Conservation (phyloP, 2,329 filamentous ascomycete genomes). For the Calonectria pteridis region DNA sequence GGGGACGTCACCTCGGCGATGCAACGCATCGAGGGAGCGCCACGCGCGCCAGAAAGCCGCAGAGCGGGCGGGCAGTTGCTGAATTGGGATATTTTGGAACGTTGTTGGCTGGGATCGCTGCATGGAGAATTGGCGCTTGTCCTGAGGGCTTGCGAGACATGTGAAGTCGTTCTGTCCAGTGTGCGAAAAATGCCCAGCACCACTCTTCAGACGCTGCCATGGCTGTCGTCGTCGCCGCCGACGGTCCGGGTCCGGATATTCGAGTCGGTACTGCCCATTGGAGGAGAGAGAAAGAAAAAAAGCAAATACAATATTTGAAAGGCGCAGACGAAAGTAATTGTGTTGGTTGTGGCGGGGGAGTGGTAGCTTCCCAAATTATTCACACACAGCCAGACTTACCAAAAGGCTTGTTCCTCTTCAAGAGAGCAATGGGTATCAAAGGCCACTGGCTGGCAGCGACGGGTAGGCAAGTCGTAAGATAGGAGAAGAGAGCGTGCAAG, state of each 20-base stretch:
- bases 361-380: not conserved
- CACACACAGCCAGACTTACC: slow-evolving; percentile 42
- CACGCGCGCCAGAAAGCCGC: slow-evolving; percentile 31
- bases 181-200: slow-evolving; percentile 8
- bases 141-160: slow-evolving; percentile 14
- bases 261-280: slow-evolving; percentile 6
- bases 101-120: slow-evolving; percentile 17
- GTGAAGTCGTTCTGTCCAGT: slow-evolving; percentile 15
- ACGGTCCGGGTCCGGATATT: not conserved
- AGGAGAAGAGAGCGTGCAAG: slow-evolving; percentile 41
- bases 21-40: slow-evolving; percentile 36
- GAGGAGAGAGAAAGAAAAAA: not conserved
- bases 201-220: slow-evolving; percentile 6
- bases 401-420: slow-evolving; percentile 35
- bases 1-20: slow-evolving; percentile 42
- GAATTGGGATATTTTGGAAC: slow-evolving; percentile 22
- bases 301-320: not conserved
- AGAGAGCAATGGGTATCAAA: slow-evolving; percentile 42
- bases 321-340: slow-evolving; percentile 9
- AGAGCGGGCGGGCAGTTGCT: slow-evolving; percentile 28
- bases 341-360: slow-evolving; percentile 13
- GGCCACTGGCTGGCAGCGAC: slow-evolving; percentile 45
- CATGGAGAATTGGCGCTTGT: slow-evolving; percentile 17
- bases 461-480: slow-evolving; percentile 33
- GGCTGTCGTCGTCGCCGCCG: not conserved